phyloP scores from a whole-genome alignment of 2,329 filamentous ascomycete genomes.

The Dactylella cylindrospora region DNA sequence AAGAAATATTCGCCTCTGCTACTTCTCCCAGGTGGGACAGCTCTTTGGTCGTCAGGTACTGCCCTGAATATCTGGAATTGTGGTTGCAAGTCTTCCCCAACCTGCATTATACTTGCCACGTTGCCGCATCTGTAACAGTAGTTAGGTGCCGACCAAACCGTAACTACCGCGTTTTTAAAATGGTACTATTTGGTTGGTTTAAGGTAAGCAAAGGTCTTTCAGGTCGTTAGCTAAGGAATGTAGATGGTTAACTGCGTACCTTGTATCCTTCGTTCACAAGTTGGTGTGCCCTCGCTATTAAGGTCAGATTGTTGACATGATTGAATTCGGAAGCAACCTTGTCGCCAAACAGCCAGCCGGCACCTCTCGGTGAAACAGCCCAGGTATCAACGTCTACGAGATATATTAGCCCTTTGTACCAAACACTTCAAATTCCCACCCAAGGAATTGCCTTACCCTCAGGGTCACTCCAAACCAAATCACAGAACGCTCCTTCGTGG shows the following conservation, averaged over 20 bases:
- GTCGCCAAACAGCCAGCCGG: slow-evolving; percentile 61
- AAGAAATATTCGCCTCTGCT: slow-evolving; percentile 72
- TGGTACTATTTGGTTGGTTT: slow-evolving; percentile 66
- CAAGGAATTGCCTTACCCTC: slow-evolving; percentile 53
- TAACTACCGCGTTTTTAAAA: slow-evolving; percentile 89
- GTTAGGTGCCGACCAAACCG: slow-evolving; percentile 63
- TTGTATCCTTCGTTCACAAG: slow-evolving; percentile 77
- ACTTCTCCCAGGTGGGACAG: slow-evolving; percentile 71
- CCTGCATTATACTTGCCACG: slow-evolving; percentile 79
- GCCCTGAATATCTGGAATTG: slow-evolving; percentile 91
- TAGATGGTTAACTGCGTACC: slow-evolving; percentile 51
- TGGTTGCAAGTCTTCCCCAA: slow-evolving; percentile 79
- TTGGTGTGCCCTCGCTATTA: slow-evolving; percentile 73
- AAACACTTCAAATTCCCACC: not conserved
- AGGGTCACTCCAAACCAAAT: slow-evolving; percentile 74
- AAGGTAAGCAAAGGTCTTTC: slow-evolving; percentile 46
- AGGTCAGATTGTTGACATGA: slow-evolving; percentile 70
- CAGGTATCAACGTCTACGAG: slow-evolving; percentile 64
- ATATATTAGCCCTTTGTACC: not conserved
- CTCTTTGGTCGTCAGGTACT: slow-evolving; percentile 80
- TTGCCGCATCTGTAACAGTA: slow-evolving; percentile 58
- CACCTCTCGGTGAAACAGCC: slow-evolving; percentile 69
- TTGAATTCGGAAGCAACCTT: slow-evolving; percentile 76
- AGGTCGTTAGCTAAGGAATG: not conserved
- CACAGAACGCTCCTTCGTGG: slow-evolving; percentile 75